A percentile compares a stretch with the other conserved stretches of the same genome.
Conservation (phyloP, 306 rosid genomes). For the Vicia faba region DNA sequence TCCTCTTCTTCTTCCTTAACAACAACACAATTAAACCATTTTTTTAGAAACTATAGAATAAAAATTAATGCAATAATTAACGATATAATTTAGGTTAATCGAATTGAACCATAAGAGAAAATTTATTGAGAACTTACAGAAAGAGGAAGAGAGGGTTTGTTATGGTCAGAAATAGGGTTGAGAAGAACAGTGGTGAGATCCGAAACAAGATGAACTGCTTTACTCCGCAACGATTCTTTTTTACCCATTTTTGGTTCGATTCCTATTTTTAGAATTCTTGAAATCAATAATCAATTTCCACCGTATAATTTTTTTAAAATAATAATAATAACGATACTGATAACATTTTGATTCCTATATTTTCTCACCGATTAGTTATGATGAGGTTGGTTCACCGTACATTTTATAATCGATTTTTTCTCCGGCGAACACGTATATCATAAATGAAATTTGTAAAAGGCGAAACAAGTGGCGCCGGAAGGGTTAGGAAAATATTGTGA, state of each 20-base stretch:
- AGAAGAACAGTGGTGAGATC: conserved; percentile 88
- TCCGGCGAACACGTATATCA: not conserved
- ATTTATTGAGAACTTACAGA: conserved; percentile 47
- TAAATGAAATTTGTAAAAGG: not conserved
- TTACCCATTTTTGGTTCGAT: conserved; percentile 55
- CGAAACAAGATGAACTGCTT: conserved; percentile 80
- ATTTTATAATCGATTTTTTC: not conserved
- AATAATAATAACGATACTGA: not conserved
- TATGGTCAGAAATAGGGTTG: conserved; percentile 78
- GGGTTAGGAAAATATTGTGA: not conserved
- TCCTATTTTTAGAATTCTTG: conserved; percentile 10
- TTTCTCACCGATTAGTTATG: not conserved
- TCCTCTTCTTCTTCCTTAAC: conserved; percentile 55
- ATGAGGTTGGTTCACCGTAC: conserved; percentile 7
- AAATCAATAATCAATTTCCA: conserved; percentile 33
- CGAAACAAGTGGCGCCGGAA: not conserved
- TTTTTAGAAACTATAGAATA: not conserved
- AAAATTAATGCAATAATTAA: not conserved
- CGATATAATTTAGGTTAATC: not conserved
- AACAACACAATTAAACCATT: not conserved
- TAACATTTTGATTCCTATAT: not conserved
- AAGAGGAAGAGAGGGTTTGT: conserved; percentile 42
- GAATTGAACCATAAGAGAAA: conserved; percentile 1
- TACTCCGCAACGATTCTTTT: conserved; percentile 70
- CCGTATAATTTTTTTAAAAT: not conserved